Evolutionary conservation across 805 yeast genomes (phyloP), one percentile per base, ranked within the genome.

Genomic region (Candida manassasensis): DNA sequence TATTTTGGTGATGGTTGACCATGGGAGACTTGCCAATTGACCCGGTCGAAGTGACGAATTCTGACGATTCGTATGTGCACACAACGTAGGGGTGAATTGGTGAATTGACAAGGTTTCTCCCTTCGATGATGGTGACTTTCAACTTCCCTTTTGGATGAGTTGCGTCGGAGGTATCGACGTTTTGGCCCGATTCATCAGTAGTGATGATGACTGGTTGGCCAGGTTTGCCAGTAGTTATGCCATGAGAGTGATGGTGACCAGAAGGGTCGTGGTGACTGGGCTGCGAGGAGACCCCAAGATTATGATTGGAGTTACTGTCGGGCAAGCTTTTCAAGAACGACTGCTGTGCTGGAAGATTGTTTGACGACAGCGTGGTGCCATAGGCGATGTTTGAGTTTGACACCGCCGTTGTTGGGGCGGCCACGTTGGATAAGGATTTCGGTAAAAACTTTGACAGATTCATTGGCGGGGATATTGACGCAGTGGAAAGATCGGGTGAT

Each of bases 31-130:
- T 57, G 6, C 64, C 59, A 40, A 49, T 53, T 17, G 73, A 67
- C 34, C 72, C 83, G 1, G 95, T 87, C 4, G 88, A 89, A 17
- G 95, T 80, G 40, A 90, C 88, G 45, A 81, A 84, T 62, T 93
- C 97, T 1, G 94, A 81, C 42, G 90, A 81, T 56, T 87, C 95
- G 65, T 84, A 88, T 8, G 95, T 83, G 59, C 94, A 85, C 24
- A 88, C 96, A 13, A 85, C 95, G 57, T 88, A 83, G 3, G 96
- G 96, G 47, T 76, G 84, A 3, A 90, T 69, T 54, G 52, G 67
- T 27, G 69, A 61, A 4, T 77, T 60, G 29, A 72, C 68, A 21
- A 80, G 75, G 47, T 79, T 81, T 39, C 70, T 73, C 2, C 96
- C 97, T 58, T 86, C 90, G 18, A 84, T 65, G 41, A 90, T 86